Conservation (phyloP, 371 early-diverging fungal genomes). For the Saksenaea vasiformis region DNA sequence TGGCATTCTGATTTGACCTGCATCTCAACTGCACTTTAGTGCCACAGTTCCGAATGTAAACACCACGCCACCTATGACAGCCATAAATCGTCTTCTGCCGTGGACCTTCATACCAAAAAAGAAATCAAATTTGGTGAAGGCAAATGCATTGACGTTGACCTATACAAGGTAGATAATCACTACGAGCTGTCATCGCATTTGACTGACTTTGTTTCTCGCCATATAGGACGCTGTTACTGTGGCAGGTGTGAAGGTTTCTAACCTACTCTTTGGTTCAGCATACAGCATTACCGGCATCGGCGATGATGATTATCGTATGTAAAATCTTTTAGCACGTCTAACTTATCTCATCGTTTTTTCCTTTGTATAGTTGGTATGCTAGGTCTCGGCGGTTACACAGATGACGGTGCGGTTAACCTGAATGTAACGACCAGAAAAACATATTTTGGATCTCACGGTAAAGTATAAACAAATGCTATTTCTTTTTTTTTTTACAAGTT, state of each 20-base stretch:
- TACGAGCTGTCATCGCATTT: too few species aligned
- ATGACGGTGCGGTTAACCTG: slow-evolving; percentile 36
- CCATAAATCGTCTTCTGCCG: slow-evolving; percentile 35
- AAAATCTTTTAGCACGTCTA: background rate
- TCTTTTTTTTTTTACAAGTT: background rate
- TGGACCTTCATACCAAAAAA: slow-evolving; percentile 35
- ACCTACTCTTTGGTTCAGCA: slow-evolving; percentile 44
- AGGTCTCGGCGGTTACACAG: slow-evolving; percentile 42
- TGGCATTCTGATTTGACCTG: background rate
- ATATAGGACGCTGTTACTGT: slow-evolving; percentile 42
- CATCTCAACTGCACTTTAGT: slow-evolving; percentile 23
- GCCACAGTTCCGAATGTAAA: slow-evolving; percentile 37
- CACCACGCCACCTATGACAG: slow-evolving; percentile 32
- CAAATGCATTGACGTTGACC: slow-evolving; percentile 40
- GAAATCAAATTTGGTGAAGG: slow-evolving; percentile 44
- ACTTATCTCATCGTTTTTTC: background rate
- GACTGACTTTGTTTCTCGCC: too few species aligned
- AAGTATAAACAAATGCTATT: background rate
- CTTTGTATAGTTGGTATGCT: slow-evolving; percentile 18
- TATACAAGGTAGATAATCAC: slow-evolving; percentile 40
- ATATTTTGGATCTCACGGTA: background rate
- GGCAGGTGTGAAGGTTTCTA: slow-evolving; percentile 35
- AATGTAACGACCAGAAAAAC: background rate
- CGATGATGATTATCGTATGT: slow-evolving; percentile 42
- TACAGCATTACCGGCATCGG: slow-evolving; percentile 43